Evolutionary conservation across 2,329 filamentous ascomycete genomes (phyloP), one percentile per base, ranked within the genome.

Genomic region (Gremmenia infestans): DNA sequence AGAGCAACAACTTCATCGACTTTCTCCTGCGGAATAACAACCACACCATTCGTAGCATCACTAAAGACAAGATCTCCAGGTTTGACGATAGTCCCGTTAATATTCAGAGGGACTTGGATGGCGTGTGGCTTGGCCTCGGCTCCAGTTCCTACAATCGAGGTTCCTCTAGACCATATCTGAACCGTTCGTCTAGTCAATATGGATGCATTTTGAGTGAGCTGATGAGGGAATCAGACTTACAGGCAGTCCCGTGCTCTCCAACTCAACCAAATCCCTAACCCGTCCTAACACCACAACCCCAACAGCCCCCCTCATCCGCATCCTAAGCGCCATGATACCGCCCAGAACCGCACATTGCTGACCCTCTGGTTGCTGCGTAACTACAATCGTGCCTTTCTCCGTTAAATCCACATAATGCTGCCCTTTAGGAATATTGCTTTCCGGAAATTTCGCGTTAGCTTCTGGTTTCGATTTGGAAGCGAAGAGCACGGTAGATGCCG

Each of bases 311-410:
- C 85, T 75, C 14, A 78, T 69, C 64, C 83, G 82, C 79, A 91
- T 87, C 19, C 88, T 77, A 32, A 81, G 74, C 5, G 86, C 88
- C 80, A 91, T 88, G 61, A 91, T 89, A 17, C 88, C 88, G n/a
- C 88, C 88, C 5, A 89, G 78, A 7, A 89, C 79, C 5, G 88
- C 88, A 70, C 88, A 89, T 51, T 77, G 78, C 68, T 90, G 86
- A 0, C 76, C 78, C 0, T 74, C 65, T 0, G 87, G 85, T 65
- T 91, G 87, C 58, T 82, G 80, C 56, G 91, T 78, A 4, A 91
- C 73, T 4, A 85, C 81, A 52, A 91, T 77, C 1, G 83, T 86
- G 7, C 77, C 79, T 0, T 78, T 73, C 25, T 80, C 71, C 1
- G 82, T 79, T 43, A 82, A 72, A 70, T 92, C 88, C 39, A 85